phyloP scores from a whole-genome alignment of 2,329 filamentous ascomycete genomes.

The Calonectria multiphialidica region DNA sequence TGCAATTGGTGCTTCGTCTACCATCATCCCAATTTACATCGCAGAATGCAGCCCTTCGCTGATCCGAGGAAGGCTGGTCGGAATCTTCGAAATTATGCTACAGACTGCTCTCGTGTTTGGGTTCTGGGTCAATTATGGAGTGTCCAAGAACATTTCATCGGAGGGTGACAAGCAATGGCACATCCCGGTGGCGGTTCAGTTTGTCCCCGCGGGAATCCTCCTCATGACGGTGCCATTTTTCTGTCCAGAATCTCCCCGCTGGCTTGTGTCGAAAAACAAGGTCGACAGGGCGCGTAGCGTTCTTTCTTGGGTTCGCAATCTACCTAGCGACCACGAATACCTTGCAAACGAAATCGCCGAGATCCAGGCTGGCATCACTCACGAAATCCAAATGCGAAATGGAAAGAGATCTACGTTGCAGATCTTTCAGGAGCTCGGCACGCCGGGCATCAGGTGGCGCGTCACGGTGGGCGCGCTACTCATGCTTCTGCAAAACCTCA shows the following conservation, averaged over 20 bases:
- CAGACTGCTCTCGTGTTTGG: conserved; percentile 24
- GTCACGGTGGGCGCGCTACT: conserved; percentile 51
- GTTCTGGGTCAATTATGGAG: conserved; percentile 39
- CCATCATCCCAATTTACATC: conserved; percentile 27
- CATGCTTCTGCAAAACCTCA: conserved; percentile 26
- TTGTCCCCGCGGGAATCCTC: conserved; percentile 46
- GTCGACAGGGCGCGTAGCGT: not conserved
- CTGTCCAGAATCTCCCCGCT: not conserved
- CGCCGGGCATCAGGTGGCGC: conserved; percentile 31
- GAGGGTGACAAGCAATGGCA: conserved; percentile 50
- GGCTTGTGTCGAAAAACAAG: not conserved
- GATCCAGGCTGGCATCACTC: conserved; percentile 60
- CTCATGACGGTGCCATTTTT: conserved; percentile 2
- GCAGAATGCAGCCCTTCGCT: conserved; percentile 23
- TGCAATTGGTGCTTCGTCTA: conserved; percentile 8
- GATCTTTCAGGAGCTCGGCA: conserved; percentile 31
- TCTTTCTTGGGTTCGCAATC: conserved; percentile 41
- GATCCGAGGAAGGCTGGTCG: conserved; percentile 23
- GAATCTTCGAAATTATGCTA: conserved; percentile 26
- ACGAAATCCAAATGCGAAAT: conserved; percentile 56
- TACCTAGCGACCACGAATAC: conserved; percentile 38
- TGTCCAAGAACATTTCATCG: conserved; percentile 28
- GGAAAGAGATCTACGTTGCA: conserved; percentile 23
- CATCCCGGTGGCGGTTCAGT: conserved; percentile 51
- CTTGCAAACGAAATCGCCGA: conserved; percentile 39